Conservation (phyloP, 2,329 filamentous ascomycete species). For the Cadophora gregata region DNA sequence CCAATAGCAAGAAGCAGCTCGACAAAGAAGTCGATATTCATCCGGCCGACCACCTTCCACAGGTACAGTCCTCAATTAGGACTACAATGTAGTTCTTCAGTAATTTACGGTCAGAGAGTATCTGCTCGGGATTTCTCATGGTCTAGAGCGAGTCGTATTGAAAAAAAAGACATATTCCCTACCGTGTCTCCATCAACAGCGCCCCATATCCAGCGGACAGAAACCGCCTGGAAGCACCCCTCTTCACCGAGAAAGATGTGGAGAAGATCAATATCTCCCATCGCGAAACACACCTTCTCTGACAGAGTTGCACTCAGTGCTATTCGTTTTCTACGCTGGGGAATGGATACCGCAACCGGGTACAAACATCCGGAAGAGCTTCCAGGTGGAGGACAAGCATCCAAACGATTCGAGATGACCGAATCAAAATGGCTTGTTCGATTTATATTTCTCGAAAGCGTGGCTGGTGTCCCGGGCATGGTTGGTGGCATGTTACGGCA, state of each 20-base stretch:
- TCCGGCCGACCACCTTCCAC: background rate
- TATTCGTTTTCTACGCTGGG: conserved; percentile 52
- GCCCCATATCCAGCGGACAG: conserved; percentile 8
- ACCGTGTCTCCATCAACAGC: conserved; percentile 6
- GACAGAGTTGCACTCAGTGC: background rate
- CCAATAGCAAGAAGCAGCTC: background rate
- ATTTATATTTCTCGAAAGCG: conserved; percentile 92
- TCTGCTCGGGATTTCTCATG: background rate
- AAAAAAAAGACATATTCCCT: conserved; percentile 4
- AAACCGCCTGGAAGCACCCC: conserved; percentile 6
- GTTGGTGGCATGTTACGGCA: conserved; percentile 94
- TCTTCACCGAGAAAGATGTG: conserved; percentile 6
- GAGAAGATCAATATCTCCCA: background rate
- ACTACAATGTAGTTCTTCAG: background rate
- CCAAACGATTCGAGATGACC: conserved; percentile 68
- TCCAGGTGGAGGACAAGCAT: background rate
- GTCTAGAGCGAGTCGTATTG: background rate
- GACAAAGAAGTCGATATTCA: background rate
- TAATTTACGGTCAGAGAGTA: background rate
- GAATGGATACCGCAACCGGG: conserved; percentile 82
- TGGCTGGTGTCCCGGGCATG: conserved; percentile 96
- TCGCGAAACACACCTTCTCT: background rate
- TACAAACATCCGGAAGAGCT: conserved; percentile 62
- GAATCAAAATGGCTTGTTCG: conserved; percentile 89
- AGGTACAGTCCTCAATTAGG: background rate